Evolutionary conservation across 106 monocot genomes (phyloP), one percentile per base, ranked within the genome.

Genomic region (Hemerocallis citrina): DNA sequence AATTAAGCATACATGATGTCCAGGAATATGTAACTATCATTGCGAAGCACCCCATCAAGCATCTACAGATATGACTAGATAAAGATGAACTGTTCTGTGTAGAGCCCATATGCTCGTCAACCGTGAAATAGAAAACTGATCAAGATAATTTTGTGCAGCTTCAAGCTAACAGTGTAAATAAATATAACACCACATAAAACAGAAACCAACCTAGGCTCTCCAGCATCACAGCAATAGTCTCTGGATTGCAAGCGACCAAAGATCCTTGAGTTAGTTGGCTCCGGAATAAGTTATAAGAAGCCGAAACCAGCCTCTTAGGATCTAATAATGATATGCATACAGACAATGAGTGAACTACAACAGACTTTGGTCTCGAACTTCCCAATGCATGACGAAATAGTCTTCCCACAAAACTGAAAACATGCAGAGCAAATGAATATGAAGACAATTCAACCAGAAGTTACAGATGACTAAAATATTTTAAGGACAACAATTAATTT

Each of bases 271-370:
- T 84, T 57, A 92, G 52, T 36, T 87, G 84, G 68, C 78, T 84
- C 61, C 84, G 67, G 49, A 78, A 92, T 43, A 67, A 72, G 65
- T 86, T 74, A 50, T 87, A 77, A 13, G 87, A 84, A 71, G 84
- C 57, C 52, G 80, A 74, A 32, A 75, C 61, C 32, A 84, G 57
- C 68, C 87, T 76, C 61, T 79, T 92, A 19, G 92, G 92, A 78
- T 92, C 92, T 38, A 92, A 41, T 43, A 92, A 75, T 35, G 80
- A 87, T 65, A 92, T 92, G 75, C 92, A 92, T 19, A 92, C 84
- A 11, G 92, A 80, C 62, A 92, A 76, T 7, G 87, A 83, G 57
- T 92, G 69, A 46, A 92, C 69, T n/a, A 92, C 69, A 61, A 92
- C 92, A 45, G 92, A 87, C 62, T 76, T 83, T 50, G 92, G 87